Evolutionary conservation across 2,329 filamentous ascomycete genomes (phyloP).

Genomic region (Acephala macrosclerotiorum): DNA sequence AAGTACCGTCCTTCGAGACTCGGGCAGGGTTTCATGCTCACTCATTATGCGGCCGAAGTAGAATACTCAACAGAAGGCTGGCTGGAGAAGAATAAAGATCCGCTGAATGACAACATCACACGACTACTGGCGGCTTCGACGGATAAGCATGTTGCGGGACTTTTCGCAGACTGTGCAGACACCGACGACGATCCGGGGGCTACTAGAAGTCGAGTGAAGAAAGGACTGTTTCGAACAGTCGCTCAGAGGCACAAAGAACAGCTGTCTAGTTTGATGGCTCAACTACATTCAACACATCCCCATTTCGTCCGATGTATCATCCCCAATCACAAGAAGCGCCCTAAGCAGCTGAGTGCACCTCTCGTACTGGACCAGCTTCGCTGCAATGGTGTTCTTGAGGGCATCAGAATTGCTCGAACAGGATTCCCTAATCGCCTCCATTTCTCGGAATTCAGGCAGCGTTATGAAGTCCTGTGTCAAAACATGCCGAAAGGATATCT

Average conservation of each 20-base stretch:
- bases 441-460: slow-evolving; percentile 92
- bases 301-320: slow-evolving; percentile 98
- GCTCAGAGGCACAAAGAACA: slow-evolving; percentile 98
- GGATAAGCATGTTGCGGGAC: slow-evolving; percentile 80
- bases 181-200: slow-evolving; percentile 75
- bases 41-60: slow-evolving; percentile 96
- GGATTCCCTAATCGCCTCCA: slow-evolving; percentile 94
- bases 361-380: slow-evolving; percentile 97
- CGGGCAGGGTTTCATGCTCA: slow-evolving; percentile 92
- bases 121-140: slow-evolving; percentile 82
- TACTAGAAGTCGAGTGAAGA: slow-evolving; percentile 85
- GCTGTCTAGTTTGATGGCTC: slow-evolving; percentile 92
- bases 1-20: slow-evolving; percentile 92
- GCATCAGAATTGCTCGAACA: slow-evolving; percentile 94
- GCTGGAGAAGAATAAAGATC: slow-evolving; percentile 99
- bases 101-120: slow-evolving; percentile 95
- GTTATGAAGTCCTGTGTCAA: slow-evolving; percentile 92
- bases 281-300: slow-evolving; percentile 94
- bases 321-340: slow-evolving; percentile 96
- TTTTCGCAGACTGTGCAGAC: slow-evolving; percentile 91
- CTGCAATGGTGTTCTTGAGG: slow-evolving; percentile 99
- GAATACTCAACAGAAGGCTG: slow-evolving; percentile 95
- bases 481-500: slow-evolving; percentile 90
- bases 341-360: slow-evolving; percentile 89
- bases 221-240: slow-evolving; percentile 94